These are phyloP conservation scores for Xylaria sp. DNA, from an alignment of 2,329 filamentous ascomycete species.

Conservation along the genomic window DNA sequence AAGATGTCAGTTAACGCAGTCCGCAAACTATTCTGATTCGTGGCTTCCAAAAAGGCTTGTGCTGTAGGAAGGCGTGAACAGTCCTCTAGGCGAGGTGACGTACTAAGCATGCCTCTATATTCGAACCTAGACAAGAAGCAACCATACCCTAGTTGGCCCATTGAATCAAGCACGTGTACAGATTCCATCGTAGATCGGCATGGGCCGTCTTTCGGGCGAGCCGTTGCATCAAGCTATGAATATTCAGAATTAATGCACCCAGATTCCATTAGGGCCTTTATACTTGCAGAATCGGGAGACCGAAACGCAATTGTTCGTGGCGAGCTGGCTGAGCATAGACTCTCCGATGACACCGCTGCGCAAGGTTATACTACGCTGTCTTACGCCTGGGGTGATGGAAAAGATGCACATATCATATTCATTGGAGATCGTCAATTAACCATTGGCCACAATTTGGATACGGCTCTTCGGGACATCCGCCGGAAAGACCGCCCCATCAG, in stretches of 20 bases:
- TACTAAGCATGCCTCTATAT: too few relatives aligned
- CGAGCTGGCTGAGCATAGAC: slow-evolving; percentile 10
- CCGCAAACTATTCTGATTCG: background rate
- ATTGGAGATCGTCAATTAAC: background rate
- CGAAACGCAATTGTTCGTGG: background rate
- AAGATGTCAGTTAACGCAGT: background rate
- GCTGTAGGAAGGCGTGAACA: background rate
- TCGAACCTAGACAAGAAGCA: too few relatives aligned
- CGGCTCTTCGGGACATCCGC: slow-evolving; percentile 10
- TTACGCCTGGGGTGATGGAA: background rate
- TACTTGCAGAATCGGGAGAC: background rate
- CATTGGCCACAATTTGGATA: background rate
- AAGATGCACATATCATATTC: background rate
- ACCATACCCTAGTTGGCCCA: too few relatives aligned
- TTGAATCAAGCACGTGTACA: too few relatives aligned
- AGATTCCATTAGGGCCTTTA: slow-evolving; percentile 9
- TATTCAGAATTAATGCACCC: slow-evolving; percentile 1
- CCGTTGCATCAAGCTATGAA: background rate
- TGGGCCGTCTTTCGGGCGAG: too few relatives aligned
- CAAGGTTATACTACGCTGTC: slow-evolving; percentile 11
- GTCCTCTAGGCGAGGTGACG: too few relatives aligned
- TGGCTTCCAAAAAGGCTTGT: background rate
- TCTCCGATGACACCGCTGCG: background rate
- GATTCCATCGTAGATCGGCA: too few relatives aligned
- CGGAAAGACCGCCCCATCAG: background rate